phyloP scores from a whole-genome alignment of 192 early-diverging fungal species.

The Podila clonocystis region DNA sequence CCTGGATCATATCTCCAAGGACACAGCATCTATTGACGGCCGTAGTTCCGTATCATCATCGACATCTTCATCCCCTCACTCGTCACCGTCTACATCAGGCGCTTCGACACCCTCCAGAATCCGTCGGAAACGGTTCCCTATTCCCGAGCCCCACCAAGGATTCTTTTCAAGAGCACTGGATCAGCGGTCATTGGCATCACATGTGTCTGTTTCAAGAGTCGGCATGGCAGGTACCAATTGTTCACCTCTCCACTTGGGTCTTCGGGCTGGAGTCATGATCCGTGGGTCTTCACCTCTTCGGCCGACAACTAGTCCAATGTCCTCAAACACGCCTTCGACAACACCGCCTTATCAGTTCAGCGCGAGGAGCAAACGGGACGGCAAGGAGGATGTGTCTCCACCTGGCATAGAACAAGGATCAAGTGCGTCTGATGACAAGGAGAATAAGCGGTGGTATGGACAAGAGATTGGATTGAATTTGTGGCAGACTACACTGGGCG shows the following conservation, averaged over 20 bases:
- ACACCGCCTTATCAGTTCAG: conserved; percentile 28
- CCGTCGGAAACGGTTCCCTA: conserved; percentile 30
- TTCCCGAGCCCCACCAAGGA: conserved; percentile 47
- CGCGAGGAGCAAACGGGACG: conserved; percentile 9
- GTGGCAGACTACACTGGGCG: conserved; percentile 48
- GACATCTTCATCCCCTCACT: conserved; percentile 23
- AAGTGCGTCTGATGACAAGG: conserved; percentile 30
- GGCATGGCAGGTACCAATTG: conserved; percentile 37
- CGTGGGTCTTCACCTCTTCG: conserved; percentile 45
- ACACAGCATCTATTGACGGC: conserved; percentile 7
- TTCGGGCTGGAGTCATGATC: conserved; percentile 31
- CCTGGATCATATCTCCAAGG: conserved; percentile 30
- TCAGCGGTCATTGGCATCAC: conserved; percentile 44
- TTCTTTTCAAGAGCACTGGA: conserved; percentile 49
- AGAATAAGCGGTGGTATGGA: conserved; percentile 50
- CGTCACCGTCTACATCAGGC: conserved; percentile 39
- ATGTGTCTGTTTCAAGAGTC: conserved; percentile 46
- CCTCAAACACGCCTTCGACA: conserved; percentile 10
- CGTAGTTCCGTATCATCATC: conserved; percentile 17
- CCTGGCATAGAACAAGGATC: not conserved
- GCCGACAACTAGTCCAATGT: not conserved
- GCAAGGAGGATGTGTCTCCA: not conserved
- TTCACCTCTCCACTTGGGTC: conserved; percentile 38
- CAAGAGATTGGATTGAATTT: conserved; percentile 47
- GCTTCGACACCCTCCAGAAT: conserved; percentile 39